Evolutionary conservation across 1,284 basidiomycete genomes (phyloP), one percentile per base, ranked within the genome.

Genomic region (Boletellus deceptivus): DNA sequence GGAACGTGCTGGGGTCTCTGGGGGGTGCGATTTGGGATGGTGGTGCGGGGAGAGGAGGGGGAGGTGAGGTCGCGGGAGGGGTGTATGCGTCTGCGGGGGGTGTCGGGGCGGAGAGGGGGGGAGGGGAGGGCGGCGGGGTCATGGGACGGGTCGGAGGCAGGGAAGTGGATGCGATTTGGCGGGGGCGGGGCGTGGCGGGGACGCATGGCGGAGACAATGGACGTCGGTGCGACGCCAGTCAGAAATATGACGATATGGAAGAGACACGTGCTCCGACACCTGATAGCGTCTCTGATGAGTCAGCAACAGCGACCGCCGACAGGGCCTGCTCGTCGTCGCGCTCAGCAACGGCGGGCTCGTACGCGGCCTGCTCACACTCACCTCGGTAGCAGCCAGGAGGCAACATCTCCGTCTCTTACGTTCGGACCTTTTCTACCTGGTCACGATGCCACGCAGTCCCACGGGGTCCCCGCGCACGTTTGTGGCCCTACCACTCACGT

Each of bases 21-120:
- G 46, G 53, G 41, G 46, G 54, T 37, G 34, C 43, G 54, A 22
- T 41, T 45, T 9, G 43, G n/a, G 43, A 34, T 40, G 4, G 22
- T 29, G 18, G 55, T 7, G 39, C 55, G 52, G 27, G 64, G 44
- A 14, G 53, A 56, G 29, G 55, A 67, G 25, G 76, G 75, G 24
- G 76, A 54, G 27, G 72, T 77, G 48, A 76, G 58, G 22, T 77
- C 68, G 41, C 73, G 70, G 18, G 67, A 63, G 50, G 64, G 64
- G 59, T 42, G 64, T 55, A 36, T 35, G 36, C 52, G 64, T 65
- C 54, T 58, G 56, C 29, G 65, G 50, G 48, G 64, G 29, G 49
- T 50, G 55, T 45, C 56, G 17, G 34, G 43, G 4, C 17, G 7
- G 22, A 5, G 31, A 11, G 31, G 38, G n/a, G 75, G 73, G 0